These are phyloP conservation scores for Primulina huaijiensis DNA, from an alignment of 257 asterid genomes.

Conservation along the genomic window DNA sequence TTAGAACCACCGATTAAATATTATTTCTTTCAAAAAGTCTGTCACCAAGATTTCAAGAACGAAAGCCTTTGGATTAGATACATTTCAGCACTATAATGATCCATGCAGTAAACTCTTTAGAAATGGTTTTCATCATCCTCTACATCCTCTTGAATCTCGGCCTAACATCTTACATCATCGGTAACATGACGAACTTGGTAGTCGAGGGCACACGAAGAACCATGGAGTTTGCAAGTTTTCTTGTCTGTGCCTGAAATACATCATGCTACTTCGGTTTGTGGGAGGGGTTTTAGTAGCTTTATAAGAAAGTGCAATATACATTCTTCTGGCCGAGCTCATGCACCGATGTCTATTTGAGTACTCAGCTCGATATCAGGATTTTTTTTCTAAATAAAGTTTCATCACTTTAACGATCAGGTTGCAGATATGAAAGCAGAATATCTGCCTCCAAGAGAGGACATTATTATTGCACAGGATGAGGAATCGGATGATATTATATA, in stretches of 20 bases:
- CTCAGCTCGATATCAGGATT: too few relatives aligned
- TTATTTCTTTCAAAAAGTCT: too few relatives aligned
- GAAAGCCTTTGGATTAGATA: constrained; percentile 53
- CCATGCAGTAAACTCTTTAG: constrained; percentile 82
- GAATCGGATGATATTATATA: constrained; percentile 73
- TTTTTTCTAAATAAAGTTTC: too few relatives aligned
- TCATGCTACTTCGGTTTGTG: too few relatives aligned
- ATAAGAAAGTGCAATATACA: too few relatives aligned
- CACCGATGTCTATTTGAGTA: too few relatives aligned
- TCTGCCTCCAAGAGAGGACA: constrained; percentile 91
- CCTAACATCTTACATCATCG: constrained; percentile 84
- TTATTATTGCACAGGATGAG: constrained; percentile 72
- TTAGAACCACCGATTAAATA: too few relatives aligned
- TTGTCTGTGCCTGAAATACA: too few relatives aligned
- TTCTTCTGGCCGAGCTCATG: too few relatives aligned
- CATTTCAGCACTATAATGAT: constrained; percentile 79
- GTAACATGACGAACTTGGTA: constrained; percentile 92
- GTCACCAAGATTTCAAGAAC: constrained; percentile 63
- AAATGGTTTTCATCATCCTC: constrained; percentile 72
- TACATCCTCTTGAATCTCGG: constrained; percentile 89
- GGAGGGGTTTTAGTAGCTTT: too few relatives aligned
- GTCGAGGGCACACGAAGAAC: constrained; percentile 93
- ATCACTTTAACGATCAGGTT: constrained; percentile 66
- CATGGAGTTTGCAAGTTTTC: constrained; percentile 78
- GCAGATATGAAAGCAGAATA: constrained; percentile 86